Percentiles rank a stretch among this genome's conserved stretches.
These are phyloP conservation scores for Pseudopediastrum boryanum DNA, from an alignment of 139 green algal species.

Conservation along the genomic window DNA sequence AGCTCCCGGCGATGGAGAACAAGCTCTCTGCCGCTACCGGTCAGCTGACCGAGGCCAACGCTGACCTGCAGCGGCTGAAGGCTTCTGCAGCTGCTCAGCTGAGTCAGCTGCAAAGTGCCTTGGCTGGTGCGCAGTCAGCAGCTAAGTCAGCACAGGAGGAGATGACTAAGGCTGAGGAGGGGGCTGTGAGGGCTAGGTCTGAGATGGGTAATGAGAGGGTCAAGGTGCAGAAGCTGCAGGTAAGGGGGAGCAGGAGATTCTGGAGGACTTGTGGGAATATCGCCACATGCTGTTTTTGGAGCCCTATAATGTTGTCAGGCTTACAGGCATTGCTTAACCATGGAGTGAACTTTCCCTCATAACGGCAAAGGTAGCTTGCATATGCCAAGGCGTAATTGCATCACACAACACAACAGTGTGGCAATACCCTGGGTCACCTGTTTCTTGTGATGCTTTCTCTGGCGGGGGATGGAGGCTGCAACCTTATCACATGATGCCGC, in stretches of 20 bases:
- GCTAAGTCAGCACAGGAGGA: slow-evolving; percentile 24
- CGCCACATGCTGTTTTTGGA: neutral
- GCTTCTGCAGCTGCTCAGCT: slow-evolving; percentile 10
- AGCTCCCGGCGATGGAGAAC: neutral
- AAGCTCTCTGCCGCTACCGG: neutral
- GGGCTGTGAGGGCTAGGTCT: slow-evolving; percentile 18
- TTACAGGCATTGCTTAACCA: neutral
- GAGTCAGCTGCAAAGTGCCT: neutral
- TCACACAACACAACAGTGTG: neutral
- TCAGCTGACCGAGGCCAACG: neutral
- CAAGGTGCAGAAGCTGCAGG: neutral
- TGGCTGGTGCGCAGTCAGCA: slow-evolving; percentile 15
- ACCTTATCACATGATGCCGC: no score
- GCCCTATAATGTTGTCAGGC: neutral
- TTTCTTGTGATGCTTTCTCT: no score
- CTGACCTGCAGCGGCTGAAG: slow-evolving; percentile 8
- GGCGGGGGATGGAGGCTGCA: no score
- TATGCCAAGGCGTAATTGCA: neutral
- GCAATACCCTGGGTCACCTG: no score
- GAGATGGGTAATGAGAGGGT: slow-evolving; percentile 19
- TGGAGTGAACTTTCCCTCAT: no score
- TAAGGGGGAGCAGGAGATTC: neutral
- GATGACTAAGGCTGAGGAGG: slow-evolving; percentile 13
- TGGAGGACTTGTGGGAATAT: neutral
- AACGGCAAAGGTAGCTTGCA: neutral